A percentile compares a stretch with the other conserved stretches of the same genome.
phyloP scores from a whole-genome alignment of 257 asterid species.

The Thymus mandschuricus region DNA sequence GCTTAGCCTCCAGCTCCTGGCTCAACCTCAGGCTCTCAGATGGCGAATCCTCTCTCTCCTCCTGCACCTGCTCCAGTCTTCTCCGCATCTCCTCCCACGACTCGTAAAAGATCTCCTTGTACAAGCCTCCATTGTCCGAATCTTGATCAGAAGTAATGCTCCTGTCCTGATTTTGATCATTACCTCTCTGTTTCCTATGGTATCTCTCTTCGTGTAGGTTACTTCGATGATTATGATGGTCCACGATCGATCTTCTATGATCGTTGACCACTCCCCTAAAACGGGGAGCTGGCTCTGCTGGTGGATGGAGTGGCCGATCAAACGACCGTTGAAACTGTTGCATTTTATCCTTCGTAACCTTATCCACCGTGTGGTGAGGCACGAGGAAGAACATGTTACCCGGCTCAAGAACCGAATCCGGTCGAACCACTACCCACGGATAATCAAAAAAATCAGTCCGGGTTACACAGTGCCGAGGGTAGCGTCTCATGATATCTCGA shows the following conservation, averaged over 20 bases:
- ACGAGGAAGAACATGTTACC: constrained; percentile 43
- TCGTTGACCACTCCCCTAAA: not conserved
- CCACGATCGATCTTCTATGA: not conserved
- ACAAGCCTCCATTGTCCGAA: constrained; percentile 8
- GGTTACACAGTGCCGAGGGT: constrained; percentile 62
- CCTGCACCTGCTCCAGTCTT: constrained; percentile 24
- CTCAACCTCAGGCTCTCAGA: constrained; percentile 3
- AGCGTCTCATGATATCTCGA: constrained; percentile 50
- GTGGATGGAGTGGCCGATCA: not conserved
- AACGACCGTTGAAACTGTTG: constrained; percentile 20
- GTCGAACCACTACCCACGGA: constrained; percentile 66
- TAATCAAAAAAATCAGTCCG: constrained; percentile 71
- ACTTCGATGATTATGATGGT: not conserved
- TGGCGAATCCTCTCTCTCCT: constrained; percentile 20
- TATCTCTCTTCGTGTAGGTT: constrained; percentile 30
- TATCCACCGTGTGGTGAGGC: constrained; percentile 40
- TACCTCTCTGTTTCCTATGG: constrained; percentile 11
- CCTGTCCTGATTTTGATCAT: not conserved
- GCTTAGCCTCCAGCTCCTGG: constrained; percentile 27
- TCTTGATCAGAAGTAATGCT: constrained; percentile 4
- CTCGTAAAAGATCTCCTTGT: constrained; percentile 35
- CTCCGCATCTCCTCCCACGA: constrained; percentile 43
- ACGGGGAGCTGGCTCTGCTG: not conserved
- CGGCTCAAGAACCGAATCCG: constrained; percentile 50
- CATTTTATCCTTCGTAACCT: constrained; percentile 36